These are phyloP conservation scores for Colletotrichum sp. DNA, from an alignment of 2,329 filamentous ascomycete genomes.

Conservation along the genomic window DNA sequence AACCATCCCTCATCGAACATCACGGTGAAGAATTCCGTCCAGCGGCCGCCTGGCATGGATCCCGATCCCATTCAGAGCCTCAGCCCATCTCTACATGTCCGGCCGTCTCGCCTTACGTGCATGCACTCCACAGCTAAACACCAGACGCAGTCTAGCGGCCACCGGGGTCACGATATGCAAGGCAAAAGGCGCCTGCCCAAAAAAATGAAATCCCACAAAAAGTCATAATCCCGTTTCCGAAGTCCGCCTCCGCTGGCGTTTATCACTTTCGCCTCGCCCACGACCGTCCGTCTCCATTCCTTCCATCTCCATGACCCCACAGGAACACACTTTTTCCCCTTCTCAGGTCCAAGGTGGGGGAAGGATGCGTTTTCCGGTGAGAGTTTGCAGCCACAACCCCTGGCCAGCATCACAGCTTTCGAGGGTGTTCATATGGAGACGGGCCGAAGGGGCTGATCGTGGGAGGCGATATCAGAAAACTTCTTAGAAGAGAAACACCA, in stretches of 20 bases:
- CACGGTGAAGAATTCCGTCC: neutral
- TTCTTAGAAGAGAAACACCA: neutral
- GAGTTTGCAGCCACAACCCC: neutral
- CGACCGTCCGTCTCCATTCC: neutral
- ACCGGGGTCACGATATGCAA: neutral
- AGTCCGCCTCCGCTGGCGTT: neutral
- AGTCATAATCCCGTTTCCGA: neutral
- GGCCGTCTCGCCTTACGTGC: neutral
- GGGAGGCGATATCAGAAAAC: neutral
- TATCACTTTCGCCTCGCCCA: neutral
- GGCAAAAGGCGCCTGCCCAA: neutral
- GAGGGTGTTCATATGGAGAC: neutral
- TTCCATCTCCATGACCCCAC: conserved; percentile 5
- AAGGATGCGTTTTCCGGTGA: conserved; percentile 2
- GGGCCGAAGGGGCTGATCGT: neutral
- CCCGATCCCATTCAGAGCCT: neutral
- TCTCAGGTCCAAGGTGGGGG: neutral
- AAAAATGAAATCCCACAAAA: neutral
- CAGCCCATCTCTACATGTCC: neutral
- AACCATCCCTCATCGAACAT: neutral
- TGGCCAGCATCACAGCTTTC: neutral
- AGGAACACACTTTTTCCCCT: neutral
- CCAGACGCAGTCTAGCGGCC: neutral
- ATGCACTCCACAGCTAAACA: neutral
- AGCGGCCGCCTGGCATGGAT: neutral